phyloP scores from a whole-genome alignment of 305 asterid genomes.

The Coffea humblotiana region DNA sequence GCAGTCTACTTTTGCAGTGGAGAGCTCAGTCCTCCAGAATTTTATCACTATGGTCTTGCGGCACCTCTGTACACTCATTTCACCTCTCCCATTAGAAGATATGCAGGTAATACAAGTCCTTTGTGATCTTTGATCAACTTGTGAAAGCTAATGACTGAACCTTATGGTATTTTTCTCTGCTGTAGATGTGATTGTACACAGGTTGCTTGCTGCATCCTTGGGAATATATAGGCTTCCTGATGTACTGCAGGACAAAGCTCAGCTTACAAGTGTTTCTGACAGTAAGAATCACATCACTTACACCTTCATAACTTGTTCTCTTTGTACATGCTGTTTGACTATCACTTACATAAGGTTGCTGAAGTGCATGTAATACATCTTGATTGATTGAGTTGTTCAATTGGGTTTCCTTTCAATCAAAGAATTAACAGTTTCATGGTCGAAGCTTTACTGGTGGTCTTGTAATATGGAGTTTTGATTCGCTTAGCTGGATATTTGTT shows the following conservation, averaged over 20 bases:
- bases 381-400: neutral
- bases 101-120: constrained; percentile 59
- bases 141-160: neutral
- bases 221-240: constrained; percentile 85
- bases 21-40: constrained; percentile 92
- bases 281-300: constrained; percentile 49
- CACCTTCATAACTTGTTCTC: neutral
- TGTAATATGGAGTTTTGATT: neutral
- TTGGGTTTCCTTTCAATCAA: neutral
- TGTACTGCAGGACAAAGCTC: constrained; percentile 69
- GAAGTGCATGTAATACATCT: neutral
- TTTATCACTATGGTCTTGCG: constrained; percentile 91
- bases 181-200: constrained; percentile 89
- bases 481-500: neutral
- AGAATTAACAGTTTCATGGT: neutral
- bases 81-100: constrained; percentile 98
- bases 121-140: neutral
- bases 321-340: neutral
- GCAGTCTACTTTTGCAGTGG: constrained; percentile 98
- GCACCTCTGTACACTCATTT: constrained; percentile 92
- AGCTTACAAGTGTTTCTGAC: constrained; percentile 79
- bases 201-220: constrained; percentile 96
- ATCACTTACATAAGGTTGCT: neutral
- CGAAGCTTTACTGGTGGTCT: neutral
- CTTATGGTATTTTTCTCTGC: constrained; percentile 27